Percentiles rank a stretch among this genome's conserved stretches.
Conservation (phyloP, 768 basidiomycete species). For the Boletus edulis region DNA sequence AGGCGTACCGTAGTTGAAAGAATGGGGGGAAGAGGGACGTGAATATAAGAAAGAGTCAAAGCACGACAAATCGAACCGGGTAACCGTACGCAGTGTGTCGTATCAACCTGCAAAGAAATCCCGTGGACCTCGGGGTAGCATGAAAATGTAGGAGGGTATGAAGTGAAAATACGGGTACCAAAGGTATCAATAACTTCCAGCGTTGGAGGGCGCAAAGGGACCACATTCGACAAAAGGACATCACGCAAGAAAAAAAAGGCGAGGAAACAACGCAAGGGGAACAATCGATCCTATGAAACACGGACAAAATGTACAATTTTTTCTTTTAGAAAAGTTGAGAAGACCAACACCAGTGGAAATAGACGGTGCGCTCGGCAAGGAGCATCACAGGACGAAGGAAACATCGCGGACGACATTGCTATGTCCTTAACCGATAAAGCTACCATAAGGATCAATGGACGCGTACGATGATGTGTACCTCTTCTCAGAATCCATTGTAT, state of each 20-base stretch:
- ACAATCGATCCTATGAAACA: slow-evolving; percentile 9
- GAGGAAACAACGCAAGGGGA: background rate
- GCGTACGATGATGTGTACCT: slow-evolving; percentile 27
- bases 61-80: background rate
- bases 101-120: background rate
- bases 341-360: background rate
- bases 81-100: background rate
- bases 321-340: background rate
- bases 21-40: background rate
- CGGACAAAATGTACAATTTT: slow-evolving; percentile 16
- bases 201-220: background rate
- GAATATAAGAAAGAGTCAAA: background rate
- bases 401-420: background rate
- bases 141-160: slow-evolving; percentile 15
- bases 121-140: background rate
- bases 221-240: slow-evolving; percentile 3
- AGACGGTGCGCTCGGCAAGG: background rate
- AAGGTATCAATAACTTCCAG: slow-evolving; percentile 22
- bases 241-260: background rate
- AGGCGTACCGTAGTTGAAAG: background rate
- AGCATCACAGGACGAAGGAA: background rate
- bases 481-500: slow-evolving; percentile 16
- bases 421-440: slow-evolving; percentile 8
- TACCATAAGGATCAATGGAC: slow-evolving; percentile 24
- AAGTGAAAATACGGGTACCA: slow-evolving; percentile 6